phyloP scores from a whole-genome alignment of 495 filamentous ascomycete species.

The Pseudevernia furfuracea region DNA sequence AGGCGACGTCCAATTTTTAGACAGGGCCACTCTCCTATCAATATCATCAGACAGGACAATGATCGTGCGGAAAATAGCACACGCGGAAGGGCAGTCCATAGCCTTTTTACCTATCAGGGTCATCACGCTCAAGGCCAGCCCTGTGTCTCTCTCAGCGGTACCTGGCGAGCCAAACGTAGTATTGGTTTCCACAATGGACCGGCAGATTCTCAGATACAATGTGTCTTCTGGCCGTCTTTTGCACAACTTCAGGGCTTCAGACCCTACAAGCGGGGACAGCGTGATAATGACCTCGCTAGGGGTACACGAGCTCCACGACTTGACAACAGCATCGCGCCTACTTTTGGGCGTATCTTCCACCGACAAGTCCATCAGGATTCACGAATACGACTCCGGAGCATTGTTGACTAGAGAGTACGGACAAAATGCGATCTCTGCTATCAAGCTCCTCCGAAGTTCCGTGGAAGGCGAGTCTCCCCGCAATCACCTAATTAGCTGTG shows the following conservation, averaged over 20 bases:
- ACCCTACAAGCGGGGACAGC: constrained; percentile 68
- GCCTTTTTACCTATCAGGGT: constrained; percentile 69
- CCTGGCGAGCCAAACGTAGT: constrained; percentile 53
- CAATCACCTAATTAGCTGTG: constrained; percentile 57
- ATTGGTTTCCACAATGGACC: constrained; percentile 73
- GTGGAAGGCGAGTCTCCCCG: constrained; percentile 36
- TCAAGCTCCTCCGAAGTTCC: constrained; percentile 56
- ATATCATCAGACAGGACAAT: constrained; percentile 83
- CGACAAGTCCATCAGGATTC: constrained; percentile 88
- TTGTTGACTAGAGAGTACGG: constrained; percentile 87
- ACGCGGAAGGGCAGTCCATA: constrained; percentile 53
- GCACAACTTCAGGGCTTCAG: constrained; percentile 69
- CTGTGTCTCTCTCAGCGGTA: constrained; percentile 68
- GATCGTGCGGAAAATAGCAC: constrained; percentile 60
- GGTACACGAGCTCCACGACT: constrained; percentile 40
- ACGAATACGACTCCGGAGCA: constrained; percentile 65
- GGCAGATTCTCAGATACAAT: constrained; percentile 70
- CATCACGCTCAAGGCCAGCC: constrained; percentile 77
- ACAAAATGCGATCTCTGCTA: constrained; percentile 81
- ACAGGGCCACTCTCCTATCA: constrained; percentile 67
- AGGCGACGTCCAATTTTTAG: constrained; percentile 52
- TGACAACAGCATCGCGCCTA: constrained; percentile 38
- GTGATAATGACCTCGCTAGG: constrained; percentile 74
- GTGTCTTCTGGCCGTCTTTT: constrained; percentile 61
- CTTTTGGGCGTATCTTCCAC: constrained; percentile 81